Base-by-base conservation (phyloP, 345 rosid species). In the Populus deltoides region DNA sequence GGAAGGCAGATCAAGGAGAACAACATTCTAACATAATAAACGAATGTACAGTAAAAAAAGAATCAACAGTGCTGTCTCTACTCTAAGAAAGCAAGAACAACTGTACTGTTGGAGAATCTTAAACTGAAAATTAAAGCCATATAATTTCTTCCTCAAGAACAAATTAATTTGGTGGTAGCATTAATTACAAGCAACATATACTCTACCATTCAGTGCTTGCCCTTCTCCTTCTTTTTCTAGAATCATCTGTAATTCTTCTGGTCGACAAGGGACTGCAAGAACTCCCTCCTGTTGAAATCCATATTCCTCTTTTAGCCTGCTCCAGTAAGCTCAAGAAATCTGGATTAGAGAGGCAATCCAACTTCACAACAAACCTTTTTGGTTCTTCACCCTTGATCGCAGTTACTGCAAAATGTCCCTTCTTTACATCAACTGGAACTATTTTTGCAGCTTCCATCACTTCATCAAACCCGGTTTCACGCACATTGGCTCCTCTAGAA, bases 311-410 rank as follows among this genome's bases (percentile, higher is more conserved):
- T n/a, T 83, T 62, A 20, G 90, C 90, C 31, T 82, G 79, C 68
- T 87, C 80, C n/a, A 92, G 80, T 72, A 89, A 55, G 43, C 73
- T 85, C 83, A 82, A 65, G 77, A 90, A 89, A 71, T 77, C 88
- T 38, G 92, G 90, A 72, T 79, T 79, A 41, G 66, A 81, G 57
- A 90, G 85, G 68, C 45, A 76, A 70, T 77, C 59, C 68, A 91
- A 72, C 75, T 90, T 86, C 79, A 91, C 78, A 61, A 87, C 62
- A 79, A 91, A 91, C 86, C 91, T 87, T 80, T 78, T 82, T 31
- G 83, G 79, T 69, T 78, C 74, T 31, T 83, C 90, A 59, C 86
- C 91, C 81, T 86, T 76, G 36, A 72, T 81, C 10, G 88, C 83
- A 77, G 77, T 82, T 18, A 87, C 89, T 22, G 87, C 90, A 75